A percentile compares a stretch with the other conserved stretches of the same genome.
These are phyloP conservation scores for Solanum chacoense DNA, from an alignment of 305 asterid species.

Conservation along the genomic window DNA sequence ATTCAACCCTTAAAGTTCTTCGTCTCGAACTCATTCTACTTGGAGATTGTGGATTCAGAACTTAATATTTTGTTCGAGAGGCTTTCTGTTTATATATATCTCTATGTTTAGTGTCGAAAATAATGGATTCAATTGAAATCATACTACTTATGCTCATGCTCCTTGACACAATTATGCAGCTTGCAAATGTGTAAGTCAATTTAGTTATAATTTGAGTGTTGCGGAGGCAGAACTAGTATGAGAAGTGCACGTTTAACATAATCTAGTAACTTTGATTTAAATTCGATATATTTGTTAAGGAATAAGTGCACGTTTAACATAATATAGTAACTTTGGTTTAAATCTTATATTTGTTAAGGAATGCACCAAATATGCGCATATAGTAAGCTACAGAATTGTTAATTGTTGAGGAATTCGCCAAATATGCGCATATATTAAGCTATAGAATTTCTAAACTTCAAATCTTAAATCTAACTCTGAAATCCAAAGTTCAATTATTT, in stretches of 20 bases:
- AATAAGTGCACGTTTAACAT: neutral
- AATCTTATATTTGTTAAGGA: neutral
- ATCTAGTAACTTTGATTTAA: neutral
- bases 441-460: neutral
- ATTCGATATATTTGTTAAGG: neutral
- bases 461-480: fast-evolving
- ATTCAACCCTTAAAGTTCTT: neutral
- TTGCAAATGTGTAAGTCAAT: neutral
- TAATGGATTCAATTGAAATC: neutral
- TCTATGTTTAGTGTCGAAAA: neutral
- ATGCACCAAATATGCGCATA: neutral
- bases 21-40: neutral
- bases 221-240: neutral
- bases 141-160: neutral
- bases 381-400: neutral
- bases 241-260: neutral
- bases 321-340: neutral
- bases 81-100: neutral
- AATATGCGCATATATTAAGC: neutral
- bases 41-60: neutral
- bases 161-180: neutral
- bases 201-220: neutral
- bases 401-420: neutral
- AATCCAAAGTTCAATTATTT: too few relatives aligned
- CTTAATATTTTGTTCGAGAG: neutral